phyloP scores from a whole-genome alignment of 140 eudicot species.

The Senecio squalidus region DNA sequence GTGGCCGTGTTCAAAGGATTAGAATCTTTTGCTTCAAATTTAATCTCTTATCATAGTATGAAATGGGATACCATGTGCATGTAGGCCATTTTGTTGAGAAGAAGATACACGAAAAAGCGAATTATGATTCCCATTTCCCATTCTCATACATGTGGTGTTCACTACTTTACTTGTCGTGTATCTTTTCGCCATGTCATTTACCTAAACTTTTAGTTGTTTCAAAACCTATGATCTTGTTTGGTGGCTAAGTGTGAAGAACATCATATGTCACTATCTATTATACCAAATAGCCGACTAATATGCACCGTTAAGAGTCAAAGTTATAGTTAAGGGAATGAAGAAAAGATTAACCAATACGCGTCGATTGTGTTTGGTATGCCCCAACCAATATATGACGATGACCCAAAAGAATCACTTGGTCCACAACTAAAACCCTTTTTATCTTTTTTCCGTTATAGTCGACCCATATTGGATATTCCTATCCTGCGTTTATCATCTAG shows the following conservation, averaged over 20 bases:
- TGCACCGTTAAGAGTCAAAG: constrained; percentile 14
- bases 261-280: constrained; percentile 17
- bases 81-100: constrained; percentile 15
- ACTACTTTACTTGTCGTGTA: constrained; percentile 27
- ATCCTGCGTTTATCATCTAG: neutral
- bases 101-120: constrained; percentile 31
- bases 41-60: constrained; percentile 12
- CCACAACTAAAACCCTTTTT: constrained; percentile 7
- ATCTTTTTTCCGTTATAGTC: constrained; percentile 16
- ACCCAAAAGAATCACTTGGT: constrained; percentile 15
- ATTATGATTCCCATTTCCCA: constrained; percentile 24
- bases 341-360: constrained; percentile 17
- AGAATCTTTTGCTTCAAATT: constrained; percentile 23
- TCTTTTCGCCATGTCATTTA: constrained; percentile 22
- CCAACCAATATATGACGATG: constrained; percentile 17
- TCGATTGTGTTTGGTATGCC: constrained; percentile 9
- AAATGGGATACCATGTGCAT: constrained; percentile 28
- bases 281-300: constrained; percentile 18
- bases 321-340: neutral
- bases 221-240: constrained; percentile 14
- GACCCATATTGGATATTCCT: constrained; percentile 19
- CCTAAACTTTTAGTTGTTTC: constrained; percentile 16
- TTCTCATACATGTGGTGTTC: constrained; percentile 19
- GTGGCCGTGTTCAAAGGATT: constrained; percentile 20
- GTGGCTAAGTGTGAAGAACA: constrained; percentile 19